Evolutionary conservation across 1,284 basidiomycete genomes (phyloP), one percentile per base, ranked within the genome.

Genomic region (Cryptococcus sp.): DNA sequence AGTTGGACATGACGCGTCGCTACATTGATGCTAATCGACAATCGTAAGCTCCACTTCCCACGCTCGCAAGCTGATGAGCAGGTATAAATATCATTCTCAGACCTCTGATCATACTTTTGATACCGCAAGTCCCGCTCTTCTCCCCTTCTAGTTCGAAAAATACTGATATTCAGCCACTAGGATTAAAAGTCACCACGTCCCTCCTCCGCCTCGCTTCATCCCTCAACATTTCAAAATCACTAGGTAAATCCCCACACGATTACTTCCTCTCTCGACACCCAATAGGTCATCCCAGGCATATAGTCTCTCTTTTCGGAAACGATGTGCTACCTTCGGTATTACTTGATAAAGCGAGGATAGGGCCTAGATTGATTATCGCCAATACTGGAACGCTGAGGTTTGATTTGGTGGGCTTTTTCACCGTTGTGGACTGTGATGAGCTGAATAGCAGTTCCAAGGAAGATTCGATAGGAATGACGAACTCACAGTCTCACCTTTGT

Each of bases 401-500:
- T 74, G 84, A 88, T 62, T 69, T 91, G 14, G 71, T 72, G 45
- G 54, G 64, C 61, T 34, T 9, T 19, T 41, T 9, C 14, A 10
- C 39, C 9, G 11, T 21, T 41, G 39, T 31, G 19, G n/a, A 39
- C n/a, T n/a, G n/a, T n/a, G n/a, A n/a, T n/a, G n/a, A 16, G 49
- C 42, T 54, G 50, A 55, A 36, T 52, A 19, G 19, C 54, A 74
- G 70, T 72, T 75, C 56, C 61, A 67, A 54, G 88, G 87, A 1
- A 58, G 81, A 2, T 90, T 90, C 74, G 85, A 84, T 42, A 82
- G 82, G 65, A 88, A 90, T 69, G 87, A 90, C 69, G 83, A 88
- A 67, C 78, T 88, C 22, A 86, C 85, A 0, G 80, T 82, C 0
- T 83, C 81, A 16, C 85, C 85, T 1, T 88, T 84, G 68, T 69